Conservation (phyloP, 768 basidiomycete species). For the Rhodotorula diobovata region DNA sequence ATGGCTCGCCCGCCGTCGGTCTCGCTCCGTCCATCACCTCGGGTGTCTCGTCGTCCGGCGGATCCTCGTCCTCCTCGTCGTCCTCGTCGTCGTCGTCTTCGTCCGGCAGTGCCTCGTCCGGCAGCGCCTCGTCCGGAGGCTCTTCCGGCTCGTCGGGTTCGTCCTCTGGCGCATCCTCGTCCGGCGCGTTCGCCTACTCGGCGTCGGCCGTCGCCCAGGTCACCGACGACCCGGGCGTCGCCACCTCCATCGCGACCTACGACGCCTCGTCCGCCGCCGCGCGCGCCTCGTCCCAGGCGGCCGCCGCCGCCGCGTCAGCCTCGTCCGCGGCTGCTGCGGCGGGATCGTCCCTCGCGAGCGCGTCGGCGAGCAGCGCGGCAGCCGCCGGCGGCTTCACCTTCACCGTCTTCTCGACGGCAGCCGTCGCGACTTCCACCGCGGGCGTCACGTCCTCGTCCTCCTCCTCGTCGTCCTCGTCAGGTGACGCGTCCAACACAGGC, state of each 20-base stretch:
- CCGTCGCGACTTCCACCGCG: background rate
- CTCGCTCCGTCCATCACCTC: constrained; percentile 32
- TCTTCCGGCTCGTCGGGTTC: constrained; percentile 2
- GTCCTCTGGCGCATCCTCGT: background rate
- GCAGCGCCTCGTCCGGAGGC: background rate
- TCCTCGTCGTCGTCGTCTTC: background rate
- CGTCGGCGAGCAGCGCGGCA: background rate
- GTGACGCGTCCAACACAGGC: background rate
- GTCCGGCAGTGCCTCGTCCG: background rate
- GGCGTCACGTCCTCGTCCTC: background rate
- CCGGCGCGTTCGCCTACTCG: constrained; percentile 14
- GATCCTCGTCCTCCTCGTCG: background rate
- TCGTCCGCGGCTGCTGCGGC: background rate
- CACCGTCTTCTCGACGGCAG: constrained; percentile 16
- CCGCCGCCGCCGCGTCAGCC: background rate
- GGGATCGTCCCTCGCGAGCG: background rate
- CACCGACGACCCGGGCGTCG: constrained; percentile 17
- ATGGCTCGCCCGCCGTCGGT: constrained; percentile 37
- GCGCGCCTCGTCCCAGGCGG: background rate
- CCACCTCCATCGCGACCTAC: constrained; percentile 17
- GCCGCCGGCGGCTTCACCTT: constrained; percentile 17
- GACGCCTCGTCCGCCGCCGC: background rate
- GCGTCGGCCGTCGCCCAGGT: constrained; percentile 19
- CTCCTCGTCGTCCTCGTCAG: too few species aligned
- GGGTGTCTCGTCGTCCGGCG: constrained; percentile 1